Evolutionary conservation across 2,329 filamentous ascomycete genomes (phyloP), one percentile per base, ranked within the genome.

Genomic region (Ophiosphaerella herpotricha): DNA sequence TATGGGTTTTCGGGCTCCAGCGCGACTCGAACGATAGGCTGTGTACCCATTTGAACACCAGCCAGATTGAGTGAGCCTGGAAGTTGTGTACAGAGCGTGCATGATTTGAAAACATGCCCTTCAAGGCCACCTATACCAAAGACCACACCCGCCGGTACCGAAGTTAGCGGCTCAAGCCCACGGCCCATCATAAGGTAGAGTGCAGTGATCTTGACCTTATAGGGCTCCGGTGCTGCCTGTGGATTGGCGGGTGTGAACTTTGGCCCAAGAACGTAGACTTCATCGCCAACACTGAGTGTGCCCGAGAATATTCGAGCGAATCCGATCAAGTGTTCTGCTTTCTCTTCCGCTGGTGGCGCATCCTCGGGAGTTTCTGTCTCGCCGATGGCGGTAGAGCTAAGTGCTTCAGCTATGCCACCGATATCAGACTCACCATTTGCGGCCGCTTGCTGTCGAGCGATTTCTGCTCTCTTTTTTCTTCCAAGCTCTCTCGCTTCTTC

Each of bases 101-200:
- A 94, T 1, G 91, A 95, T 72, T 99, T 99, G 46, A 99, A 81
- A n/a, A 99, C 88, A 54, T 93, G 88, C 13, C 92, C 93, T 66
- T 94, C 92, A 1, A 99, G 83, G 2, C 94, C 94, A 29, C 88
- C 91, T 46, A 99, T 94, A 21, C 94, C 94, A 67, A 99, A 97
- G 4, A 99, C 89, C 7, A 96, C 92, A 37, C 94, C 94, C 0
- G 94, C 93, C 5, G 93, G 93, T 0, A 97, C 93, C 0, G 88
- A 88, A 13, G 85, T 82, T 0, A 99, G 82, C 1, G 87, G 82
- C 67, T 97, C 93, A 4, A 99, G 78, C 50, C 88, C 88, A 50
- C 93, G 84, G 26, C 94, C 94, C 94, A 99, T 99, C 46, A 99
- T 85, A 70, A 99, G 86, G 73, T 99, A 99, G 2, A 99, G 79